Conservation (phyloP, 148 eudicot genomes). For the Bassia scoparia region DNA sequence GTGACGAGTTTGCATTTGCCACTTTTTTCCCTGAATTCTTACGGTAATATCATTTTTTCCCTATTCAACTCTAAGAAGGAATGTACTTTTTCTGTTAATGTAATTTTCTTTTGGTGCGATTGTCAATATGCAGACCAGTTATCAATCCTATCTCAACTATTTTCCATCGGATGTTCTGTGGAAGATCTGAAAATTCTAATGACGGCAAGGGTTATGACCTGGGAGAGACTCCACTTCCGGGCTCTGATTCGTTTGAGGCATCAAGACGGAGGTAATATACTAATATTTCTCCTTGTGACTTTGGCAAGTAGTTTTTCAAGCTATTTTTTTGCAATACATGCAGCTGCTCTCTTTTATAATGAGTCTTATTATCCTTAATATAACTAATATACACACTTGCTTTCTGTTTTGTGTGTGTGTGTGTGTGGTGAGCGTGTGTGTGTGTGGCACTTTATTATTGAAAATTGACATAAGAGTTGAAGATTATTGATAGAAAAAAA, state of each 20-base stretch:
- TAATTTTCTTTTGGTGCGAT: slow-evolving; percentile 6
- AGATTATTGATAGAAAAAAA: too few relatives aligned
- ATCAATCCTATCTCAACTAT: slow-evolving; percentile 79
- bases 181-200: slow-evolving; percentile 53
- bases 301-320: slow-evolving; percentile 8
- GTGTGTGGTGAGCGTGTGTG: not conserved
- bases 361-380: not conserved
- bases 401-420: not conserved
- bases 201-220: slow-evolving; percentile 53
- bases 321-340: not conserved
- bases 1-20: slow-evolving; percentile 94
- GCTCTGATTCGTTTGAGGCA: slow-evolving; percentile 91
- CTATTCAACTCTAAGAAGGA: slow-evolving; percentile 6
- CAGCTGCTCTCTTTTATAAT: not conserved
- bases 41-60: slow-evolving; percentile 41
- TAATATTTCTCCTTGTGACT: slow-evolving; percentile 30
- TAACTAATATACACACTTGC: too few relatives aligned
- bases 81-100: not conserved
- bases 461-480: not conserved
- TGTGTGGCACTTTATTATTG: not conserved
- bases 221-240: slow-evolving; percentile 71
- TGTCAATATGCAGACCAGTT: slow-evolving; percentile 57
- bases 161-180: slow-evolving; percentile 76
- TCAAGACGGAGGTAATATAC: slow-evolving; percentile 92
- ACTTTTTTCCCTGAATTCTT: slow-evolving; percentile 82